Evolutionary conservation across 164 flowering plant genomes (phyloP), one percentile per base, ranked within the genome.

Genomic region (Protea cynaroides): DNA sequence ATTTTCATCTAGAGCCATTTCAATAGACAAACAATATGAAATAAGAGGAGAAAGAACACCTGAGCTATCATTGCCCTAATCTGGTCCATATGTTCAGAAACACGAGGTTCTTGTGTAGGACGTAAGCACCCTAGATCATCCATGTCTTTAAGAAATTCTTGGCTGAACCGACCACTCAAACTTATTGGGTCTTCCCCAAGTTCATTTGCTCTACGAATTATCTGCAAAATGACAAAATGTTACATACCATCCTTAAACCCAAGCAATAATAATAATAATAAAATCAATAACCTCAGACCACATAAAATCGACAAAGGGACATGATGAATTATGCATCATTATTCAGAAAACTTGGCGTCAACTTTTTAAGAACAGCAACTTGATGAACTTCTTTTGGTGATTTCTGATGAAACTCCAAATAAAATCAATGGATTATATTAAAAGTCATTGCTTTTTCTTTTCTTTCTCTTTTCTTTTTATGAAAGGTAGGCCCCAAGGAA

Each of bases 181-280:
- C 55, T 59, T 52, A 81, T 62, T 23, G 99, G 96, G 54, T 94
- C 82, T 65, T 88, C 96, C 15, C 80, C 82, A 49, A 46, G 6
- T 69, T 94, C 97, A 76, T 91, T 89, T 29, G 97, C 96, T 70
- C 90, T 73, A 0, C 72, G 72, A 65, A 94, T 94, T 64, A 94
- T 91, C 97, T 94, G 84, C 55, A 81, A 18, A 57, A n/a, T 8
- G 15, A 40, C 43, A 64, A 29, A 12, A 46, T 22, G 44, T 69
- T 50, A 55, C 57, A 58, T 13, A 37, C 58, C 12, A 14, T 29
- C 13, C 36, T 7, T 58, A 9, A 40, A 65, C 24, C 44, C 34
- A 29, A 53, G 29, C 34, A 29, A 53, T n/a, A 18, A 24, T 37
- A 37, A n/a, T n/a, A 29, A 40, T 9, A 40, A 40, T 51, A 0